Evolutionary conservation across 176 grass and related monocot species (phyloP).

Genomic region (Canna indica): DNA sequence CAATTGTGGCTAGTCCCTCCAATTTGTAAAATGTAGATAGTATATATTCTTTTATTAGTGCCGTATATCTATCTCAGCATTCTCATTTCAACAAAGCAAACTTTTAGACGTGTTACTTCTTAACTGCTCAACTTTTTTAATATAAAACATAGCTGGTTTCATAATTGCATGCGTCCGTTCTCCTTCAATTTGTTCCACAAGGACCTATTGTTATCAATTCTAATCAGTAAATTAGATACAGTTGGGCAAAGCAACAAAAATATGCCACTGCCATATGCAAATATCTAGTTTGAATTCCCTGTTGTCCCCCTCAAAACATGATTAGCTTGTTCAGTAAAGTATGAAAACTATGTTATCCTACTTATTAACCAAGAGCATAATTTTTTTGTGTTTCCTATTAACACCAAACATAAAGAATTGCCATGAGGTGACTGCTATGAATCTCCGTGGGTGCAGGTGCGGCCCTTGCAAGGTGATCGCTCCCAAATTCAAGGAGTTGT

Average conservation of each 20-base stretch:
- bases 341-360: background rate
- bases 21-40: too few relatives aligned
- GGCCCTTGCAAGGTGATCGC: conserved; percentile 93
- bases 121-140: background rate
- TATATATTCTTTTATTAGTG: too few relatives aligned
- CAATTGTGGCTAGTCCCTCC: too few relatives aligned
- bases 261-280: background rate
- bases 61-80: too few relatives aligned
- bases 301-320: background rate
- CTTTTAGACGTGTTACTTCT: background rate
- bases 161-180: background rate
- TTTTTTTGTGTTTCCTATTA: background rate
- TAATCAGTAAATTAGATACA: background rate
- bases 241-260: background rate
- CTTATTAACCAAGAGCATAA: background rate
- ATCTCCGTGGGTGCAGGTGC: conserved; percentile 40
- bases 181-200: background rate
- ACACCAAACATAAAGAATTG: background rate
- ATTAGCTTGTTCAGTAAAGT: background rate
- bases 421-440: background rate
- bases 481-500: conserved; percentile 72
- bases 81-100: too few relatives aligned
- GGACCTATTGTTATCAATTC: background rate
- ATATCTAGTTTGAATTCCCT: background rate
- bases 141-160: background rate